Base-by-base conservation (phyloP, 306 rosid species). In the Cucurbita pepo region DNA sequence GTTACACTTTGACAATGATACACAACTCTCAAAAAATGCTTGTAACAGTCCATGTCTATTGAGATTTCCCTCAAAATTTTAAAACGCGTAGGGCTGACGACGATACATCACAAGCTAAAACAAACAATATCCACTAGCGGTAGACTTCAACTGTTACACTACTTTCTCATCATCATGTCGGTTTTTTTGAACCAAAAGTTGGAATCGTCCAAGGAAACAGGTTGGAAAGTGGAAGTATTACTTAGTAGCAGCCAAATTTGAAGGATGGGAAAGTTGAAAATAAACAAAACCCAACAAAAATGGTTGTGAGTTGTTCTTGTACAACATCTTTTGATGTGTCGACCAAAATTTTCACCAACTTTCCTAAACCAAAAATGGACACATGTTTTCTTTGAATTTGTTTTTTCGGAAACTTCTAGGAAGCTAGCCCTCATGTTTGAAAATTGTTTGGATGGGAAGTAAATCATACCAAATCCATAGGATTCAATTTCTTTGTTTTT, bases 201-300 rank as follows among this genome's bases (percentile, higher is more conserved):
- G 76, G 79, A 78, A 86, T 85, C 83, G 69, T 77, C 83, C 70
- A 52, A 76, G 57, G 81, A 85, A 85, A 15, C 25, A 51, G 74
- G 84, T 83, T 78, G 84, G 80, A 80, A 80, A 81, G 25, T 84
- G 86, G 86, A 34, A 69, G 65, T 67, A 83, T 78, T 87, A 81
- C 69, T 16, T 69, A 79, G 77, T 21, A 78, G 69, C 78, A 78
- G 69, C 78, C 77, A 76, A 73, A 77, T 76, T 75, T 74, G 66
- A 10, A 77, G 76, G 71, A 67, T 71, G 70, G 30, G 15, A 54
- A 52, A 63, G 72, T 65, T 65, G 25, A 34, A 45, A 18, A 21
- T 16, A 41, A 67, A 71, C 36, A 73, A 72, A 47, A 45, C 1
- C 16, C 11, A 50, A 69, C 2, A 69, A 18, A 38, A 69, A 45